Conservation (phyloP, 2,329 filamentous ascomycete species). For the Chrysoporthe cubensis region DNA sequence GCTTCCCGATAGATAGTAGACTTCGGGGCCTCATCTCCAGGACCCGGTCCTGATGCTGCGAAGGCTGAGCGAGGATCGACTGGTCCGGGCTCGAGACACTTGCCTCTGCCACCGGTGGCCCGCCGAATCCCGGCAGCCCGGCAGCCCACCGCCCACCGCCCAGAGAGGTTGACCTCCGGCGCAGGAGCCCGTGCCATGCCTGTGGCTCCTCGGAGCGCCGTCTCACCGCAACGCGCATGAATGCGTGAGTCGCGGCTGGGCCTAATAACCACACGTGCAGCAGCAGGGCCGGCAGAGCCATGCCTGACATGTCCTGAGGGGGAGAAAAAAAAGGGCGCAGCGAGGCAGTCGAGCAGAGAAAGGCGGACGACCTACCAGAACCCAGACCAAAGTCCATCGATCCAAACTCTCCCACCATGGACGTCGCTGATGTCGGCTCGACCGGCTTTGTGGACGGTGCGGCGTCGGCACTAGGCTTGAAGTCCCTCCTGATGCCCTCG, state of each 20-base stretch:
- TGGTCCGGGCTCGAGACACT: constrained; percentile 14
- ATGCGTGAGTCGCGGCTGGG: not conserved
- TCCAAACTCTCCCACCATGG: constrained; percentile 51
- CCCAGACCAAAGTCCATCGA: constrained; percentile 49
- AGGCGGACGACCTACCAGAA: constrained; percentile 24
- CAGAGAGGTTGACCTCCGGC: not conserved
- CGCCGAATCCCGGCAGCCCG: constrained; percentile 4
- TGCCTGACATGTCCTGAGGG: not conserved
- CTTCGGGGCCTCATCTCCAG: not conserved
- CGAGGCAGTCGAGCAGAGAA: not conserved
- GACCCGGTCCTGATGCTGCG: not conserved
- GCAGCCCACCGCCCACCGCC: not conserved
- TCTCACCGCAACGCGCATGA: not conserved
- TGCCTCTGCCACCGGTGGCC: constrained; percentile 12
- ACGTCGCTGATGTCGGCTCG: constrained; percentile 44
- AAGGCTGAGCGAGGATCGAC: not conserved
- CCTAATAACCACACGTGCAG: not conserved
- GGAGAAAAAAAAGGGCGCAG: not conserved
- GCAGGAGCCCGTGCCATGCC: not conserved
- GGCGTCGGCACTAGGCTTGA: constrained; percentile 47
- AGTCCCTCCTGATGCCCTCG: constrained; percentile 62
- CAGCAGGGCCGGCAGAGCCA: not conserved
- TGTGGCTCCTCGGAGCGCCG: not conserved
- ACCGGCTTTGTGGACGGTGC: constrained; percentile 40
- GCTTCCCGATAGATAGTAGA: not conserved